Base-by-base conservation (phyloP, 108 stramenopile species). In the Conticribra guillardii region DNA sequence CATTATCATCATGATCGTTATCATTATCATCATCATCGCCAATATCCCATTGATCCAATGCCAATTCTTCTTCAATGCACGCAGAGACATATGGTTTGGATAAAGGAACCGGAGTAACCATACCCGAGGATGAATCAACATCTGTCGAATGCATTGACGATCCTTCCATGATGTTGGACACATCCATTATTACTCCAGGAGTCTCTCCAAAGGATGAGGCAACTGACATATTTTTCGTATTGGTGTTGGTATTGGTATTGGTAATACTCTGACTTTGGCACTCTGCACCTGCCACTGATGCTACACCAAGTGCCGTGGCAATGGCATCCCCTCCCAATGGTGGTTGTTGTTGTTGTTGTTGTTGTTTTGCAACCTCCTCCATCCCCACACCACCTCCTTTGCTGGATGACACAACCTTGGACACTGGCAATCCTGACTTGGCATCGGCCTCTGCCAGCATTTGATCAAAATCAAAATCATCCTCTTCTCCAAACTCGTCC, bases 401-500 rank as follows among this genome's bases (percentile, higher is more conserved):
- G n/a, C n/a, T n/a, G n/a, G n/a, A n/a, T n/a, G n/a, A n/a, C n/a
- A n/a, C n/a, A n/a, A n/a, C n/a, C n/a, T n/a, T n/a, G n/a, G n/a
- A n/a, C n/a, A 27, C 1, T 28, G 46, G 47, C 3, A 5, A 8
- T 33, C 28, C 2, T 50, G 54, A 48, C 29, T 48, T 64, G n/a
- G 21, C 46, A 64, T 64, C 76, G 5, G 49, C 76, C 33, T 64
- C 76, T 0, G 76, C 63, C 44, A 77, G 68, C 41, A 77, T 77
- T 59, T 60, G 51, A 49, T 77, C 76, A 60, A 77, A 77, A 69
- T 77, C 76, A 45, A 77, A 70, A 70, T 77, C 76, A 61, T 76
- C 67, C 27, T 69, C 69, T 28, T 69, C 75, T 26, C 8, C 27
- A 18, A 44, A 16, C 27, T 47, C 17, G 67, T 64, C 54, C 31